Conservation (phyloP, 495 filamentous ascomycete species). For the Xylaria bambusicola region DNA sequence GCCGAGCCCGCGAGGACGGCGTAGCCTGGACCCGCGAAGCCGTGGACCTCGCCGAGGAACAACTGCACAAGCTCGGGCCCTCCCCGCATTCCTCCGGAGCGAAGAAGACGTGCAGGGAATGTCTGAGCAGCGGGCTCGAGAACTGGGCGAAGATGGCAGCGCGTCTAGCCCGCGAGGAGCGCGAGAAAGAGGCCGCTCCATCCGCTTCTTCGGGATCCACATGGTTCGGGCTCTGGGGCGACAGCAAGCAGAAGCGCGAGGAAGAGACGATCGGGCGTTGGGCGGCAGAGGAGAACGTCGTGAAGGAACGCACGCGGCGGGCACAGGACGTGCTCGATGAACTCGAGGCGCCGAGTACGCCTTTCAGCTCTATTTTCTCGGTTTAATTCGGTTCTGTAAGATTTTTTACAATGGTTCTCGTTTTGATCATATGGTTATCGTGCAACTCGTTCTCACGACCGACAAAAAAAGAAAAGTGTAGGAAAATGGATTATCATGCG, state of each 20-base stretch:
- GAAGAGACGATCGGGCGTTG: conserved; percentile 38
- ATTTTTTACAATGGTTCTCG: no score
- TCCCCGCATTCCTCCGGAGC: conserved; percentile 25
- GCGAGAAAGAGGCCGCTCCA: conserved; percentile 39
- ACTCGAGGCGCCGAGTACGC: conserved; percentile 37
- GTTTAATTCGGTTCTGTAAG: conserved; percentile 32
- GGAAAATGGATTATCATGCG: no score
- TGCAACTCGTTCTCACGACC: no score
- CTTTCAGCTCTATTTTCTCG: conserved; percentile 40
- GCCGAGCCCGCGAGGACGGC: conserved; percentile 57
- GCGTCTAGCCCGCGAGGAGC: conserved; percentile 56
- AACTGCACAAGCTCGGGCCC: conserved; percentile 40
- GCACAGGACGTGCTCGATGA: conserved; percentile 51
- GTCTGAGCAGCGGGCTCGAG: conserved; percentile 65
- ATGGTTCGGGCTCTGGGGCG: conserved; percentile 53
- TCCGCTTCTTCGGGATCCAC: conserved; percentile 17
- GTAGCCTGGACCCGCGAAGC: conserved; percentile 84
- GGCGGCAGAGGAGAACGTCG: conserved; percentile 56
- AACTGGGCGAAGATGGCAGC: conserved; percentile 77
- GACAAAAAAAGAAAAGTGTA: no score
- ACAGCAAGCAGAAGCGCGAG: conserved; percentile 15
- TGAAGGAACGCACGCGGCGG: conserved; percentile 48
- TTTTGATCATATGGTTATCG: no score
- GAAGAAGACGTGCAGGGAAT: conserved; percentile 66
- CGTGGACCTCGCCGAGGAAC: conserved; percentile 64